Conservation (phyloP, 805 yeast genomes). For the Sungouiozyma intestinalis region DNA sequence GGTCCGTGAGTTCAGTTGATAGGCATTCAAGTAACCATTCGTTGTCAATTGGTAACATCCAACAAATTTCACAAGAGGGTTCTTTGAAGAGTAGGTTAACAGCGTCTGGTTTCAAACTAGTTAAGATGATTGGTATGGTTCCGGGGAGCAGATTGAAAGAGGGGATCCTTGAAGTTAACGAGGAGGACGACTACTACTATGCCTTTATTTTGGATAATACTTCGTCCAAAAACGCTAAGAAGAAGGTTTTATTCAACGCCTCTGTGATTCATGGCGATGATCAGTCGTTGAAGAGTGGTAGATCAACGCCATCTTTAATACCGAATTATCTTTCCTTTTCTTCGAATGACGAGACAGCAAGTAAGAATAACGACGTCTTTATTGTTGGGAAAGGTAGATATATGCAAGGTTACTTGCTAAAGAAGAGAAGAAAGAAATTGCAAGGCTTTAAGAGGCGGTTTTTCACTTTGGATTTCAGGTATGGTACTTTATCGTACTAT, state of each 20-base stretch:
- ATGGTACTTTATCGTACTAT: conserved; percentile 77
- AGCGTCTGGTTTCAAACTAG: conserved; percentile 39
- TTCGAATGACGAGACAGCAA: conserved; percentile 8
- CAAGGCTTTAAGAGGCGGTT: conserved; percentile 84
- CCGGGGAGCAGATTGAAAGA: conserved; percentile 50
- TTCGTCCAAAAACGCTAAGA: conserved; percentile 74
- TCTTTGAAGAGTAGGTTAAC: conserved; percentile 49
- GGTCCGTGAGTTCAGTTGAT: conserved; percentile 6
- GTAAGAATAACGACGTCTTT: conserved; percentile 10
- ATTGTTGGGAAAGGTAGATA: conserved; percentile 45
- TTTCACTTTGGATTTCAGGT: conserved; percentile 71
- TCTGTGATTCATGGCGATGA: conserved; percentile 24
- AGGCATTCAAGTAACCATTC: conserved; percentile 1
- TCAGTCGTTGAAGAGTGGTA: conserved; percentile 7
- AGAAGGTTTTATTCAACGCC: conserved; percentile 63
- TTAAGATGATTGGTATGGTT: conserved; percentile 47
- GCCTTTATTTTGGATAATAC: conserved; percentile 92
- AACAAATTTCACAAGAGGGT: conserved; percentile 33
- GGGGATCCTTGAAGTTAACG: conserved; percentile 48
- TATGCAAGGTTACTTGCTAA: conserved; percentile 67
- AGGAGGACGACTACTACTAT: conserved; percentile 49
- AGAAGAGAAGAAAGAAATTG: conserved; percentile 69
- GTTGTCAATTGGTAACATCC: conserved; percentile 11
- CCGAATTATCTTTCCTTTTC: conserved; percentile 6
- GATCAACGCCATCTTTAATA: conserved; percentile 11